Conservation (phyloP, 2,329 filamentous ascomycete genomes). For the Hymenoscyphus linearis region DNA sequence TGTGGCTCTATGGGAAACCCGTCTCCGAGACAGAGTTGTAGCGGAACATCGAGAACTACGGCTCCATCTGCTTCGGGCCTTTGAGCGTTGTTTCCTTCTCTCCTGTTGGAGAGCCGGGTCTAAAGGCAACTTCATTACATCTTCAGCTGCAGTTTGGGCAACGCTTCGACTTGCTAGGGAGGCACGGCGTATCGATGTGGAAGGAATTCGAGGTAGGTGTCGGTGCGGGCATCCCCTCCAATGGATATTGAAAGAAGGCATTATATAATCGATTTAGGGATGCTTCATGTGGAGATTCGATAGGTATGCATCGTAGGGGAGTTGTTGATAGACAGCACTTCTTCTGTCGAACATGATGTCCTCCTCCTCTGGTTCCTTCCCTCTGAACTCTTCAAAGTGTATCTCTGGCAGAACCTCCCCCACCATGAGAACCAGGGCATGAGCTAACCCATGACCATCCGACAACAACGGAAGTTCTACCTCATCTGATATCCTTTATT, state of each 20-base stretch:
- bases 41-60: slow-evolving; percentile 15
- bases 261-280: slow-evolving; percentile 13
- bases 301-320: slow-evolving; percentile 28
- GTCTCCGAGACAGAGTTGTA: slow-evolving; percentile 14
- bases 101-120: slow-evolving; percentile 12
- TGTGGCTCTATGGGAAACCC: slow-evolving; percentile 3
- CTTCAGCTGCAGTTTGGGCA: slow-evolving; percentile 13
- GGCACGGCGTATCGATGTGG: slow-evolving; percentile 15
- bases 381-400: too few species aligned
- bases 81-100: slow-evolving; percentile 17
- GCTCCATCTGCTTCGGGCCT: slow-evolving; percentile 9
- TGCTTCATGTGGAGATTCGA: slow-evolving; percentile 11
- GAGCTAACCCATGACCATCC: not conserved
- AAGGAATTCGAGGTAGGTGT: slow-evolving; percentile 24
- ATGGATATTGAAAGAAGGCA: slow-evolving; percentile 24
- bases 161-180: slow-evolving; percentile 10
- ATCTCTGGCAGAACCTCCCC: too few species aligned
- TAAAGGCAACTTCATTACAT: slow-evolving; percentile 14
- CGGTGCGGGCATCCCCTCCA: slow-evolving; percentile 30
- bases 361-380: slow-evolving; percentile 15
- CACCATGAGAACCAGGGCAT: not conserved
- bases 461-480: not conserved
- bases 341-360: not conserved
- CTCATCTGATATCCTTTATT: slow-evolving; percentile 53
- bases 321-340: not conserved